These are phyloP conservation scores for Cryptococcus maquisensis DNA, from an alignment of 1,284 basidiomycete genomes.

Conservation along the genomic window DNA sequence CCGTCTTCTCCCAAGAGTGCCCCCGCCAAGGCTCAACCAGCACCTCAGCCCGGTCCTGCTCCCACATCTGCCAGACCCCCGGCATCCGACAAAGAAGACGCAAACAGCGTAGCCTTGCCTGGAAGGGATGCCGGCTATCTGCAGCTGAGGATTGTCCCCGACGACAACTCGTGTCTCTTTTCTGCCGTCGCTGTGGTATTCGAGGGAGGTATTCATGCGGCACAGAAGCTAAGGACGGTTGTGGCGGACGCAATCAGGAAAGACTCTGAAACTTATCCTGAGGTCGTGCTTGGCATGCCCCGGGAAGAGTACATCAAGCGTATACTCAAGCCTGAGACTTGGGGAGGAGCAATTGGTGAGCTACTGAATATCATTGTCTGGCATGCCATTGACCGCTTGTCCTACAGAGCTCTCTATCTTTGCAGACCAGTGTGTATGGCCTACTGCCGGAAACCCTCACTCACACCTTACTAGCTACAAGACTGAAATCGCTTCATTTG, in stretches of 20 bases:
- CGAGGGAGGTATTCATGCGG: conserved; percentile 66
- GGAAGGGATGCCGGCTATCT: conserved; percentile 51
- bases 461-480: conserved; percentile 52
- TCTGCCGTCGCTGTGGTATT: conserved; percentile 78
- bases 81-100: conserved; percentile 15
- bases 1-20: conserved; percentile 3
- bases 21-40: conserved; percentile 10
- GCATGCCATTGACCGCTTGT: conserved; percentile 1
- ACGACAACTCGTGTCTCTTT: conserved; percentile 91
- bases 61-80: conserved; percentile 20
- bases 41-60: conserved; percentile 16
- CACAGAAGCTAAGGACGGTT: conserved; percentile 55
- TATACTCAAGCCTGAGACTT: conserved; percentile 71
- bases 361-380: neutral
- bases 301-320: conserved; percentile 71
- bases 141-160: conserved; percentile 68
- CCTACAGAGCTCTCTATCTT: conserved; percentile 68
- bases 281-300: conserved; percentile 74
- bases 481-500: conserved; percentile 82
- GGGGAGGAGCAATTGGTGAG: conserved; percentile 81
- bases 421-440: conserved; percentile 56
- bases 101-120: conserved; percentile 33
- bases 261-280: conserved; percentile 68
- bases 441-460: neutral
- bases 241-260: conserved; percentile 72